These are phyloP conservation scores for Cercophora newfieldiana DNA, from an alignment of 495 filamentous ascomycete genomes.

Conservation along the genomic window DNA sequence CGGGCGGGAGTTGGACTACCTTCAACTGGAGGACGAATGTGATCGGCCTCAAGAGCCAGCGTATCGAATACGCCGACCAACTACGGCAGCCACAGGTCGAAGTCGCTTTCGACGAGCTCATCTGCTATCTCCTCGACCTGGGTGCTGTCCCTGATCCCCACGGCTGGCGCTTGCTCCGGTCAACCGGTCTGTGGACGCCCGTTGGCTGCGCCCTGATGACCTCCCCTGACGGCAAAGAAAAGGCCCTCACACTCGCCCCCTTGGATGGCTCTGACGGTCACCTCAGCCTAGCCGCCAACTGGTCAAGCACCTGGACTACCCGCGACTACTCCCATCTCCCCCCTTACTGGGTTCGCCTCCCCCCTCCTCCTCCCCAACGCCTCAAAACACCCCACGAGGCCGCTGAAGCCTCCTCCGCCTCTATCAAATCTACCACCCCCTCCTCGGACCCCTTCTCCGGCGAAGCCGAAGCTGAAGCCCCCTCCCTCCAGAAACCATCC, in stretches of 20 bases:
- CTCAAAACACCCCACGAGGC: not conserved
- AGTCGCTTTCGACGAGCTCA: conserved; percentile 60
- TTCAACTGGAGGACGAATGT: conserved; percentile 64
- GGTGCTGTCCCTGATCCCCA: conserved; percentile 60
- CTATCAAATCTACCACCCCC: not conserved
- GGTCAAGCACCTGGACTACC: conserved; percentile 59
- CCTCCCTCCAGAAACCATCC: conserved; percentile 32
- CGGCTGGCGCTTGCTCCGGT: conserved; percentile 58
- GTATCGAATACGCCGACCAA: conserved; percentile 65
- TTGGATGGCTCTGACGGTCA: conserved; percentile 65
- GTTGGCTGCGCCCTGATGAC: conserved; percentile 59
- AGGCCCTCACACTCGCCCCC: conserved; percentile 55
- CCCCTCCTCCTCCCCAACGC: conserved; percentile 32
- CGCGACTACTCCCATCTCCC: conserved; percentile 55
- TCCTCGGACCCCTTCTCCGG: not conserved
- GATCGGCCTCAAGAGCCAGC: conserved; percentile 59
- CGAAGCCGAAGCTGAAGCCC: conserved; percentile 17
- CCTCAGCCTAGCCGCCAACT: conserved; percentile 55
- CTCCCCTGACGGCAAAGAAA: conserved; percentile 51
- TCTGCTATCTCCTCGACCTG: conserved; percentile 62
- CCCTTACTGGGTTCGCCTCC: conserved; percentile 61
- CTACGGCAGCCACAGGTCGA: conserved; percentile 65
- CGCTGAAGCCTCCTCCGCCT: conserved; percentile 6
- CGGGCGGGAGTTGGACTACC: conserved; percentile 62
- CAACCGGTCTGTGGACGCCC: conserved; percentile 63